These are phyloP conservation scores for Miscanthus sacchariflorus DNA, from an alignment of 202 grass and related monocot species.

Conservation along the genomic window DNA sequence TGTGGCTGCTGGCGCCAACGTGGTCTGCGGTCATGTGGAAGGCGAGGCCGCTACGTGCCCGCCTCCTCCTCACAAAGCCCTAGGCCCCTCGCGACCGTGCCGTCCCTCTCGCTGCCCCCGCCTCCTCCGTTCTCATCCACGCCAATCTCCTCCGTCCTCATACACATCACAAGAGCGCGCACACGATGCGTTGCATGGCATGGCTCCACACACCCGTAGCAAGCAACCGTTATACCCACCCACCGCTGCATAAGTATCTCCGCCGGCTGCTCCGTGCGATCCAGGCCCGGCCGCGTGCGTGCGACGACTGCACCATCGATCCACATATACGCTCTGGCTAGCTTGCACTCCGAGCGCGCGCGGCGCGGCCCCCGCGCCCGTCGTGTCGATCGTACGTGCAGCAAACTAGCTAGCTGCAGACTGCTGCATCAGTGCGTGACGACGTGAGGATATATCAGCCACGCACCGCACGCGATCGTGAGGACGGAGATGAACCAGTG, in stretches of 20 bases:
- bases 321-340: neutral
- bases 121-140: neutral
- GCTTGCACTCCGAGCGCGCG: neutral
- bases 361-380: neutral
- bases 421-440: neutral
- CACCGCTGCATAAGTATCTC: slow-evolving; percentile 49
- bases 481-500: slow-evolving; percentile 70
- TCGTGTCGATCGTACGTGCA: neutral
- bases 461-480: neutral
- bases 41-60: slow-evolving; percentile 62
- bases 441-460: slow-evolving; percentile 31
- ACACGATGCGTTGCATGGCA: slow-evolving; percentile 24
- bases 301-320: neutral
- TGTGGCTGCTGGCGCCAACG: neutral
- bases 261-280: neutral
- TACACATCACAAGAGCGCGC: neutral
- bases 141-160: neutral
- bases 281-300: neutral
- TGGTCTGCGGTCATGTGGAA: slow-evolving; percentile 52
- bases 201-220: slow-evolving; percentile 31
- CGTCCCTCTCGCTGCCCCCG: slow-evolving; percentile 51
- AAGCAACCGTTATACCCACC: neutral
- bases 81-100: neutral
- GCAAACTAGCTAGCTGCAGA: neutral
- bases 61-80: slow-evolving; percentile 51